Conservation (phyloP, 2,329 filamentous ascomycete genomes). For the Fusarium goolgardi region DNA sequence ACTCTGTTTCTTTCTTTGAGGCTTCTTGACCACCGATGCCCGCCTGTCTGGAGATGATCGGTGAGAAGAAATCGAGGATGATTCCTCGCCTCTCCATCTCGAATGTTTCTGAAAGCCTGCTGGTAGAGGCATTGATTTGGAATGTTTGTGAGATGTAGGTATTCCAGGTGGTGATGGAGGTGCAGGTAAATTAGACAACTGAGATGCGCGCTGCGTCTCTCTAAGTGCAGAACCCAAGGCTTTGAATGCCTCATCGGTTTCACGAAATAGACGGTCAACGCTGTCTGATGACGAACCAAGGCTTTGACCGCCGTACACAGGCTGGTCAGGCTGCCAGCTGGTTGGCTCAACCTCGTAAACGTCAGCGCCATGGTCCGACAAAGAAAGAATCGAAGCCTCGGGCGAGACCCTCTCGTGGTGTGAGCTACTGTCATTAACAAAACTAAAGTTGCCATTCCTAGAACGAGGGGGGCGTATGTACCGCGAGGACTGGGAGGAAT, state of each 20-base stretch:
- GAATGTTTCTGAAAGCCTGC: conserved; percentile 33
- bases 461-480: conserved; percentile 41
- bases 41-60: conserved; percentile 43
- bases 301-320: conserved; percentile 36
- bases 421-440: conserved; percentile 19
- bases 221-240: conserved; percentile 57
- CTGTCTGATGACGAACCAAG: conserved; percentile 50
- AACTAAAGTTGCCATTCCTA: conserved; percentile 29
- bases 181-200: conserved; percentile 25
- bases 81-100: conserved; percentile 26
- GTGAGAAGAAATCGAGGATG: conserved; percentile 24
- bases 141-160: conserved; percentile 30
- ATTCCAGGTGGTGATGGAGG: conserved; percentile 36
- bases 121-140: conserved; percentile 44
- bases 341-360: conserved; percentile 26
- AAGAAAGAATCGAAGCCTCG: conserved; percentile 39
- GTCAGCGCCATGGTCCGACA: conserved; percentile 38
- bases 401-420: conserved; percentile 13
- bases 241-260: conserved; percentile 64
- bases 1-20: conserved; percentile 54
- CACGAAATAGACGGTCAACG: conserved; percentile 59
- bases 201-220: conserved; percentile 48
- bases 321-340: conserved; percentile 18
- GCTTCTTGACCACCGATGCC: conserved; percentile 56
- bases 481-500: conserved; percentile 30